Evolutionary conservation across 768 basidiomycete species (phyloP).

Genomic region (Kwoniella dendrophila): DNA sequence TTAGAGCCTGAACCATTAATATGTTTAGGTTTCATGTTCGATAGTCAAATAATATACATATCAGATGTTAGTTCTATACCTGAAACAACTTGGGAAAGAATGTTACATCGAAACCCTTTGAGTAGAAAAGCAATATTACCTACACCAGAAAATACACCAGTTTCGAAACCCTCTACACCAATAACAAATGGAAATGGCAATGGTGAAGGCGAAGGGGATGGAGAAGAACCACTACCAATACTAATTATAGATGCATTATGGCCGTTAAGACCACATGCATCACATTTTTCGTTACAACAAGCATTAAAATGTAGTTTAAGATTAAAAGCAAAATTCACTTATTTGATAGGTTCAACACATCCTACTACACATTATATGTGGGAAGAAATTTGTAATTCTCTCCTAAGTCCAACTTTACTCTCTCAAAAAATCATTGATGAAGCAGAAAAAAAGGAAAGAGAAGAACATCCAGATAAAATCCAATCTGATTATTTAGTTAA

Average conservation of each 20-base stretch:
- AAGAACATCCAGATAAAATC: slow-evolving; percentile 48
- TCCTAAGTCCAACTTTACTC: slow-evolving; percentile 42
- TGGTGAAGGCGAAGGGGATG: neutral
- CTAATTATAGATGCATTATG: slow-evolving; percentile 78
- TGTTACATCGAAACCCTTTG: neutral
- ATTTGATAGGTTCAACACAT: slow-evolving; percentile 75
- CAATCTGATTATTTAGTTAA: slow-evolving; percentile 57
- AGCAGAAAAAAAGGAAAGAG: slow-evolving; percentile 37
- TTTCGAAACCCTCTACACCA: slow-evolving; percentile 10
- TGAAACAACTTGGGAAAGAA: slow-evolving; percentile 64
- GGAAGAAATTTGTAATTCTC: slow-evolving; percentile 65
- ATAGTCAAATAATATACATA: slow-evolving; percentile 71
- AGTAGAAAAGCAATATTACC: neutral
- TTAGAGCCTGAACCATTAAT: slow-evolving; percentile 49
- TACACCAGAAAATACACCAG: slow-evolving; percentile 26
- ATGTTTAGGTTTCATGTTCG: slow-evolving; percentile 58
- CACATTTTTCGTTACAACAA: slow-evolving; percentile 75
- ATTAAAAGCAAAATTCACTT: slow-evolving; percentile 67
- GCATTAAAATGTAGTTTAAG: slow-evolving; percentile 64
- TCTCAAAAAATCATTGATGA: neutral
- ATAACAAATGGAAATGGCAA: slow-evolving; percentile 16
- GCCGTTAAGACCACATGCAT: slow-evolving; percentile 65
- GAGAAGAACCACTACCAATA: slow-evolving; percentile 59
- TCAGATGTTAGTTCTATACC: slow-evolving; percentile 83
- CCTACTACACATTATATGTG: slow-evolving; percentile 78